phyloP scores from a whole-genome alignment of 345 rosid species.

The Gossypium arboreum region DNA sequence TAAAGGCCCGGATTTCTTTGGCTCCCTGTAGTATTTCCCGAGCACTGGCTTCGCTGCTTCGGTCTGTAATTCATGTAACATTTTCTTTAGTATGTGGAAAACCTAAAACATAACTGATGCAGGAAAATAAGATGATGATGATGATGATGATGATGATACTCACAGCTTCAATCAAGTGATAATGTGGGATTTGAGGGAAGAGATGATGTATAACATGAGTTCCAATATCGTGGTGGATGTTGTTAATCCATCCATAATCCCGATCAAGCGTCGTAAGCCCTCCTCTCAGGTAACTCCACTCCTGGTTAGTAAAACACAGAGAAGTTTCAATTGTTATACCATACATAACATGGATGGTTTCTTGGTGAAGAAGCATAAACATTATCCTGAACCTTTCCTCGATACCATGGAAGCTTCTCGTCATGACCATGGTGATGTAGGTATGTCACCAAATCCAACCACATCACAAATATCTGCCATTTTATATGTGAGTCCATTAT shows the following conservation, averaged over 20 bases:
- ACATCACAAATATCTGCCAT: constrained; percentile 59
- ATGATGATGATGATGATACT: constrained; percentile 16
- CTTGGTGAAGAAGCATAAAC: not conserved
- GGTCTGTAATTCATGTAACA: constrained; percentile 35
- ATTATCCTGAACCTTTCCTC: constrained; percentile 56
- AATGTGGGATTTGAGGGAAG: constrained; percentile 97
- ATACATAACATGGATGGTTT: not conserved
- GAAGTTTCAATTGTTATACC: not conserved
- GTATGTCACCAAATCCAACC: constrained; percentile 89
- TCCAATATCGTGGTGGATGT: constrained; percentile 93
- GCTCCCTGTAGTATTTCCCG: constrained; percentile 78
- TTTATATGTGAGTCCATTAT: not conserved
- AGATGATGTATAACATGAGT: constrained; percentile 93
- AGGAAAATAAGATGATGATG: not conserved
- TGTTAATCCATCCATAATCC: constrained; percentile 80
- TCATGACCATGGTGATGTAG: constrained; percentile 90
- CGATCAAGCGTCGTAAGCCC: constrained; percentile 88
- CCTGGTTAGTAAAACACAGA: constrained; percentile 33
- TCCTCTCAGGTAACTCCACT: constrained; percentile 94
- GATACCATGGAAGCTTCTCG: constrained; percentile 89
- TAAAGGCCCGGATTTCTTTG: constrained; percentile 63
- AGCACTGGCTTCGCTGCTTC: constrained; percentile 84
- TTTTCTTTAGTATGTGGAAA: not conserved
- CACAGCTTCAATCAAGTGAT: constrained; percentile 85
- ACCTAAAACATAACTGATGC: not conserved